These are phyloP conservation scores for Cenococcum geophilum DNA, from an alignment of 495 filamentous ascomycete species.

Conservation along the genomic window DNA sequence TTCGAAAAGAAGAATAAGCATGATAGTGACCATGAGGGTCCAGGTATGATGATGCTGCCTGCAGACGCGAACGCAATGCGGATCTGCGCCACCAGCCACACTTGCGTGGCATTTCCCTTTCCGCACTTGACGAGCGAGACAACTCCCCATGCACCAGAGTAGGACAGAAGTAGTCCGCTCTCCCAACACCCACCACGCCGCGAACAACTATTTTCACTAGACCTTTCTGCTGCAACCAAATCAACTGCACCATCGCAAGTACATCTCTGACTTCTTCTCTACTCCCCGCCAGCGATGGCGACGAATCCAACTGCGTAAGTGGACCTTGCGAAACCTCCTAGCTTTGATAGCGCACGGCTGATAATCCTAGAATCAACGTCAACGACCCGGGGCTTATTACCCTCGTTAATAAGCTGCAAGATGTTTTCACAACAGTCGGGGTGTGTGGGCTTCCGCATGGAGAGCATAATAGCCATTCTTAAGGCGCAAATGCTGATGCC, in stretches of 20 bases:
- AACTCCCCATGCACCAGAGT: too few species aligned
- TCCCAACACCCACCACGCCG: neutral
- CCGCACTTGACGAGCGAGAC: too few species aligned
- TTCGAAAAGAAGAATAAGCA: neutral
- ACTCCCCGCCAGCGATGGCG: slow-evolving; percentile 34
- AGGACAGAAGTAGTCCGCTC: too few species aligned
- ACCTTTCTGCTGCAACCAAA: neutral
- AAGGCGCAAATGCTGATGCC: slow-evolving; percentile 16
- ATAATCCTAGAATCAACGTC: slow-evolving; percentile 59
- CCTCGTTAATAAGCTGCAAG: slow-evolving; percentile 97
- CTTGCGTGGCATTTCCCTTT: slow-evolving; percentile 3
- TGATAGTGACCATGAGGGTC: neutral
- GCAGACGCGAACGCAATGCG: neutral
- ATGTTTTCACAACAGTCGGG: slow-evolving; percentile 98
- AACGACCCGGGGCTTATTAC: slow-evolving; percentile 79
- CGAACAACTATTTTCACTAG: neutral
- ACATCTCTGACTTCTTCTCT: neutral
- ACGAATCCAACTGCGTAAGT: slow-evolving; percentile 39
- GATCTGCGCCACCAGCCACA: slow-evolving; percentile 7
- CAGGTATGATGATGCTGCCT: slow-evolving; percentile 1
- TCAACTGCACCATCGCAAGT: neutral
- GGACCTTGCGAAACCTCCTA: slow-evolving; percentile 11
- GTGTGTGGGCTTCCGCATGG: slow-evolving; percentile 50
- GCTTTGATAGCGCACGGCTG: slow-evolving; percentile 11
- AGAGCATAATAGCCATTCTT: neutral